Evolutionary conservation across 1,139 yeast genomes (phyloP).

Genomic region (Hemisphaericaspora subhashii): DNA sequence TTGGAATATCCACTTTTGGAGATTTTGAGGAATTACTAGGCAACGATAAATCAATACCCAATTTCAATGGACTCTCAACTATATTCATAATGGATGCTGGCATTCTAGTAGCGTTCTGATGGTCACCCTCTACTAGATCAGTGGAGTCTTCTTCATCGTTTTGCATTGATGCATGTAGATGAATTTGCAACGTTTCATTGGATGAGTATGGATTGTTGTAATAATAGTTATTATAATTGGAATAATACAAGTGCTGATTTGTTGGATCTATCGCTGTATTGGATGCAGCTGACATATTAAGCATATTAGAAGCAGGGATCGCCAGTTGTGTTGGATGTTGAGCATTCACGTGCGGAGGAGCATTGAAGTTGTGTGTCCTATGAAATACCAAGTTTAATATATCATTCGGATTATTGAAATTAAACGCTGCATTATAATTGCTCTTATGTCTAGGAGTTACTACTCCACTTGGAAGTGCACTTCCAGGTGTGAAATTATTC

Average conservation of each 20-base stretch:
- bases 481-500: constrained; percentile 20
- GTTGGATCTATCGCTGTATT: constrained; percentile 31
- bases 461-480: constrained; percentile 5
- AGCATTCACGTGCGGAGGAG: constrained; percentile 8
- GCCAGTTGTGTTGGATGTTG: constrained; percentile 5
- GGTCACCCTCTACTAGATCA: constrained; percentile 41
- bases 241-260: constrained; percentile 37
- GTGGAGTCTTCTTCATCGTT: constrained; percentile 32
- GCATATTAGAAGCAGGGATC: constrained; percentile 18
- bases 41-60: constrained; percentile 39
- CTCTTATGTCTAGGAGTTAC: constrained; percentile 9
- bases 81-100: constrained; percentile 50
- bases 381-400: constrained; percentile 56
- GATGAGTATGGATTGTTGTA: constrained; percentile 44
- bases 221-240: constrained; percentile 42
- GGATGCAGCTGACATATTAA: constrained; percentile 24
- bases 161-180: constrained; percentile 39
- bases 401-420: constrained; percentile 19
- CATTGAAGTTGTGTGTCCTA: constrained; percentile 27
- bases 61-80: constrained; percentile 40
- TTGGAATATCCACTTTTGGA: constrained; percentile 48
- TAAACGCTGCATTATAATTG: constrained; percentile 9
- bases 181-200: constrained; percentile 45
- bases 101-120: constrained; percentile 36
- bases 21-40: constrained; percentile 19